phyloP scores from a whole-genome alignment of 2,329 filamentous ascomycete genomes.

The Calonectria crousiana region DNA sequence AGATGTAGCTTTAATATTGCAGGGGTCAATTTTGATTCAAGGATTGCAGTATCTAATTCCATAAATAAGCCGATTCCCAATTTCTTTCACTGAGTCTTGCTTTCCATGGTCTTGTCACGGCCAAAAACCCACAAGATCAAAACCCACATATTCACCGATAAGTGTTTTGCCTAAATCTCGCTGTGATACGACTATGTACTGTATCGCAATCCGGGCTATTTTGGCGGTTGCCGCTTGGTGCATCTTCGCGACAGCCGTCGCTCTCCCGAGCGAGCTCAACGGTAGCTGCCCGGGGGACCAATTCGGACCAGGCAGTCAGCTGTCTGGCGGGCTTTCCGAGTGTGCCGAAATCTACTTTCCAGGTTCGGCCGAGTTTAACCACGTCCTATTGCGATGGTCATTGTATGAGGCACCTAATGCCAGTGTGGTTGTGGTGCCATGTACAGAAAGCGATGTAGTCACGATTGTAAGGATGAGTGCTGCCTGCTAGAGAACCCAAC shows the following conservation, averaged over 20 bases:
- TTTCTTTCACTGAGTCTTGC: not conserved
- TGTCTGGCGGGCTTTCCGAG: conserved; percentile 50
- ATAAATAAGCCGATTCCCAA: not conserved
- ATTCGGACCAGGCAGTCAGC: conserved; percentile 21
- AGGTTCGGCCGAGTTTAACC: conserved; percentile 53
- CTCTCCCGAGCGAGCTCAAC: conserved; percentile 8
- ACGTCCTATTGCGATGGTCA: conserved; percentile 60
- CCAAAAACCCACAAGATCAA: not conserved
- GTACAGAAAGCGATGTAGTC: conserved; percentile 61
- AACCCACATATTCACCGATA: not conserved
- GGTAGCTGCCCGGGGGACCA: conserved; percentile 32
- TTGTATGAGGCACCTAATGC: conserved; percentile 56
- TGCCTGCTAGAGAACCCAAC: not conserved
- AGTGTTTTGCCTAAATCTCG: not conserved
- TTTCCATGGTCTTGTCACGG: not conserved
- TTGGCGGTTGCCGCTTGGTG: not conserved
- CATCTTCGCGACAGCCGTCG: not conserved
- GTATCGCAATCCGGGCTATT: not conserved
- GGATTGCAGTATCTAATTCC: too few species aligned
- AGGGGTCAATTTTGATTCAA: too few species aligned
- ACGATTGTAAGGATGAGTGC: conserved; percentile 52
- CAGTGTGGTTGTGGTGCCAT: conserved; percentile 60
- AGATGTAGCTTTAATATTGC: not conserved
- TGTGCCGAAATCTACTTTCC: conserved; percentile 57
- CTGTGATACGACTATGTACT: not conserved